These are phyloP conservation scores for Apiotrichum akiyoshidainum DNA, from an alignment of 1,284 basidiomycete species.

Conservation along the genomic window DNA sequence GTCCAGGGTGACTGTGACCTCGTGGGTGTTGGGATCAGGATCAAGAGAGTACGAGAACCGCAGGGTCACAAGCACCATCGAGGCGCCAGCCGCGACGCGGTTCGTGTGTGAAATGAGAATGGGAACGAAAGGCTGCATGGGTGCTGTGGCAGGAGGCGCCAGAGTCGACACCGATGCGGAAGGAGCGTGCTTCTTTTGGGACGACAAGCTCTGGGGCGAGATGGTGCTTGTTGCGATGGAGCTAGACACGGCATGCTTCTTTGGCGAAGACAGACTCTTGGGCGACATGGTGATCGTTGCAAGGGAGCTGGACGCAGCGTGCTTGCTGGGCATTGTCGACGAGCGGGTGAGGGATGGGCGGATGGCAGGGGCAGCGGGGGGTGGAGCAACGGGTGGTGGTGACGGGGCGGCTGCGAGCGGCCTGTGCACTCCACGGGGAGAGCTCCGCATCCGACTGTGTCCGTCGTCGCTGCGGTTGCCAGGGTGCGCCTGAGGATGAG, in stretches of 20 bases:
- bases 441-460: background rate
- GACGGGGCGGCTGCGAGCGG: background rate
- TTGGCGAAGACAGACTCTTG: background rate
- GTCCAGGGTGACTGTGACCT: slow-evolving; percentile 28
- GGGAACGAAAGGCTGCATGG: background rate
- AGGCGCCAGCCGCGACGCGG: slow-evolving; percentile 7
- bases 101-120: slow-evolving; percentile 12
- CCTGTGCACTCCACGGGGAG: background rate
- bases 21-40: slow-evolving; percentile 25
- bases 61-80: slow-evolving; percentile 23
- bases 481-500: background rate
- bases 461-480: background rate
- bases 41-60: slow-evolving; percentile 32
- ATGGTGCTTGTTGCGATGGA: background rate
- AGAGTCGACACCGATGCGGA: background rate
- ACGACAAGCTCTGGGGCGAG: too few relatives aligned
- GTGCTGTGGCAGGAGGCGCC: background rate
- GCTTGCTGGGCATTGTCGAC: slow-evolving; percentile 3
- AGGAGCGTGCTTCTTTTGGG: background rate
- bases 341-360: background rate
- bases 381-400: background rate
- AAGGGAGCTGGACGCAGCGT: background rate
- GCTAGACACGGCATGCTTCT: background rate
- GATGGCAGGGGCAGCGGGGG: background rate
- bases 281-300: background rate